Evolutionary conservation across 75 land plant species (phyloP).

Genomic region (Sequoia sempervirens): DNA sequence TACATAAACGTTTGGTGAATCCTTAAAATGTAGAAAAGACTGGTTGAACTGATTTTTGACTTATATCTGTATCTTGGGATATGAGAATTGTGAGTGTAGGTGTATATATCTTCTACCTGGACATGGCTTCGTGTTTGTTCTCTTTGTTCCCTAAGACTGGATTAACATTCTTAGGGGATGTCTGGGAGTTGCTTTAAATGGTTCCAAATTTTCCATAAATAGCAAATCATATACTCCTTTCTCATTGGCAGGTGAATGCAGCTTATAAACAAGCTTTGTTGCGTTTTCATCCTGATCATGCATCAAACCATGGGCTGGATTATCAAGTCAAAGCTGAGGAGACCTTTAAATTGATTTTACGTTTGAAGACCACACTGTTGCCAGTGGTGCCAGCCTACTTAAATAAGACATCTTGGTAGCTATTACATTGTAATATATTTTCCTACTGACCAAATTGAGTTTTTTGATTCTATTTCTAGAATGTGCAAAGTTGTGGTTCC

Average conservation of each 20-base stretch:
- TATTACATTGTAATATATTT: background rate
- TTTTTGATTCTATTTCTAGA: background rate
- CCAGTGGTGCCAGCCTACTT: constrained; percentile 8
- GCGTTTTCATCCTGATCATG: constrained; percentile 73
- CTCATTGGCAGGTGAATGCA: constrained; percentile 50
- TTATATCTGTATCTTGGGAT: background rate
- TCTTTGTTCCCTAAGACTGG: background rate
- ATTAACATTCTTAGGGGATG: background rate
- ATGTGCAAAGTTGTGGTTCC: background rate
- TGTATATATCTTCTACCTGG: background rate
- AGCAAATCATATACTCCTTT: background rate
- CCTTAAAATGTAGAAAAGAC: background rate
- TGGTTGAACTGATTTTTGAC: background rate
- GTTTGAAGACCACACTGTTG: constrained; percentile 56
- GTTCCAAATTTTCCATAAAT: background rate
- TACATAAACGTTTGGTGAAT: background rate
- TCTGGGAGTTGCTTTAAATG: background rate
- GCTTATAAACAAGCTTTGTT: constrained; percentile 66
- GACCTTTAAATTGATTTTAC: constrained; percentile 65
- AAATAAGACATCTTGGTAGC: background rate
- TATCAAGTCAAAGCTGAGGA: constrained; percentile 77
- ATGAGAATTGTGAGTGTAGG: background rate
- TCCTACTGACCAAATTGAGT: background rate
- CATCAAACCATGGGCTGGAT: constrained; percentile 33
- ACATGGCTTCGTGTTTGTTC: background rate